A percentile compares a stretch with the other conserved stretches of the same genome.
Conservation (phyloP, 1,284 basidiomycete species). For the Prillingera fragicola region DNA sequence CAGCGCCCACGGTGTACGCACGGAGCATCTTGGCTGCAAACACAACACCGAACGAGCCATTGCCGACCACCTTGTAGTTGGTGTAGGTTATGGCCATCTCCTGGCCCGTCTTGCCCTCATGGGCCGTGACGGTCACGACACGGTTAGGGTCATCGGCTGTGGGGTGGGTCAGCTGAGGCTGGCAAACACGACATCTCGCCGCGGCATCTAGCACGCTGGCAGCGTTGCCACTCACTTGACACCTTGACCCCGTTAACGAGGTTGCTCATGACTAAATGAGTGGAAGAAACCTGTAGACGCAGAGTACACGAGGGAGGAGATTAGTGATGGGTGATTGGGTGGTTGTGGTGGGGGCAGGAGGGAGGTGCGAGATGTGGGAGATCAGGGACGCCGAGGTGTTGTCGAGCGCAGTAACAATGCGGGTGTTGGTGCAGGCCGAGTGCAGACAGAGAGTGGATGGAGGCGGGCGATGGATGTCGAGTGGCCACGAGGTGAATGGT, state of each 20-base stretch:
- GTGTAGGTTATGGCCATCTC: conserved; percentile 88
- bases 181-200: conserved; percentile 26
- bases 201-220: conserved; percentile 27
- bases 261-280: conserved; percentile 14
- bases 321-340: too few relatives aligned
- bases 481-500: too few relatives aligned
- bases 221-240: conserved; percentile 79
- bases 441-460: too few relatives aligned
- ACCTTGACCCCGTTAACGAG: conserved; percentile 82
- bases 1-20: conserved; percentile 14
- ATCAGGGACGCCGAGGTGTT: not conserved
- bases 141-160: conserved; percentile 82
- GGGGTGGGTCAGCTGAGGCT: conserved; percentile 26
- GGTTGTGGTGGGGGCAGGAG: not conserved
- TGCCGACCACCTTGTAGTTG: conserved; percentile 96
- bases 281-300: too few relatives aligned
- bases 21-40: conserved; percentile 62
- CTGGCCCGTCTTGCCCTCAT: conserved; percentile 87
- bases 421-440: too few relatives aligned
- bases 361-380: not conserved
- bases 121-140: conserved; percentile 89
- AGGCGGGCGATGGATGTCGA: too few relatives aligned
- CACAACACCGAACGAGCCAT: conserved; percentile 97
- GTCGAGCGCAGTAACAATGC: too few relatives aligned
- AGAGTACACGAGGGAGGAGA: too few relatives aligned